Base-by-base conservation (phyloP, 2,329 filamentous ascomycete species). In the Calonectria crousiana region DNA sequence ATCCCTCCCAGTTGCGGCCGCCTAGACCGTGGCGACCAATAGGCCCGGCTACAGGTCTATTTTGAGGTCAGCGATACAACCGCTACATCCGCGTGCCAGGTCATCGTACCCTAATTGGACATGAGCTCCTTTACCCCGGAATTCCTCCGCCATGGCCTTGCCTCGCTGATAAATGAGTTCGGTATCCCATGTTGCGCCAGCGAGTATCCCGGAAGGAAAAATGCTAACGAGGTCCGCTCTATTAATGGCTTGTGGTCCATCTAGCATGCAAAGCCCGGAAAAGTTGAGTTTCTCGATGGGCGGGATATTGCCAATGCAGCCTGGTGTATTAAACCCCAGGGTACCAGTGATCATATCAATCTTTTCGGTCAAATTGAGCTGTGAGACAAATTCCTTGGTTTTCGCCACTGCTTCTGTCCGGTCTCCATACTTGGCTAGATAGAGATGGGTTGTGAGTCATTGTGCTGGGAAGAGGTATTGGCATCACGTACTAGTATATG, bases 1-100 rank as follows among this genome's bases (percentile, higher is more conserved):
- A 88, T 0, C 87, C 88, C 81, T 92, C 91, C 93, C 92, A 94
- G 82, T 92, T 85, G n/a, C 84, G 80, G 9, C 86, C 86, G 58
- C 81, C 85, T 36, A 81, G 79, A 5, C 85, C 84, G 36, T 81
- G 82, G 65, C 84, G 80, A 20, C 84, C 86, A 20, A 87, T 78
- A 16, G 86, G 84, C 6, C 84, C 84, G 16, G 65, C 49, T 53
- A 53, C 49, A 30, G 65, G 65, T 3, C 65, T 67, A n/a, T 23
- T 1, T 14, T 23, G 16, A 14, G 5, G 52, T 68, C 20, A 68
- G 51, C 30, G 9, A 23, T 6, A 0, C 34, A 41, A 20, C 3
- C 30, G 23, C 16, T 3, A 18, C 11, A 20, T 18, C 11, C 0
- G 8, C 3, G 34, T 20, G 66, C 20, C 10, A 11, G 1, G 26